Evolutionary conservation across 2,329 filamentous ascomycete species (phyloP).

Genomic region (Bisporella sp.): DNA sequence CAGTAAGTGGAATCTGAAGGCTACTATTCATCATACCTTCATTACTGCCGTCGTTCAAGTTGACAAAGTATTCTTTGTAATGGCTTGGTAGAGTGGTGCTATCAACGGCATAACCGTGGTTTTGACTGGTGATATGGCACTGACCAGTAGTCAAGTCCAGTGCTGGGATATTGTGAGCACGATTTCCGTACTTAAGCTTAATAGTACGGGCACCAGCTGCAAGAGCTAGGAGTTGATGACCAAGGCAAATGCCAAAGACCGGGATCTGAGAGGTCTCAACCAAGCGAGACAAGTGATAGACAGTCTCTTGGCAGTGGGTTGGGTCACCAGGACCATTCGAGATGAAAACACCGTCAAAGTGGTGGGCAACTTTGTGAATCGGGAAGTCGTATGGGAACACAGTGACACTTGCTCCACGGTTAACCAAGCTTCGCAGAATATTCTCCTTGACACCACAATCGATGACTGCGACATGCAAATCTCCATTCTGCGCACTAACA

Average conservation of each 20-base stretch:
- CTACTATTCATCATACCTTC: slow-evolving; percentile 51
- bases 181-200: slow-evolving; percentile 99
- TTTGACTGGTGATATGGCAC: slow-evolving; percentile 98
- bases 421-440: slow-evolving; percentile 90
- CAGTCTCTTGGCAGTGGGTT: slow-evolving; percentile 90
- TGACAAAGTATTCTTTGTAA: slow-evolving; percentile 98
- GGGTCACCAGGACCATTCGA: slow-evolving; percentile 98
- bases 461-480: slow-evolving; percentile 86
- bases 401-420: slow-evolving; percentile 84
- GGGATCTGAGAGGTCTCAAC: slow-evolving; percentile 89
- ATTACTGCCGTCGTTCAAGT: slow-evolving; percentile 95
- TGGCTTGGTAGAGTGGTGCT: slow-evolving; percentile 72
- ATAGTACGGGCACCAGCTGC: slow-evolving; percentile 83
- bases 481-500: slow-evolving; percentile 74
- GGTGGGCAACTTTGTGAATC: slow-evolving; percentile 94
- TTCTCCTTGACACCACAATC: slow-evolving; percentile 99
- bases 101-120: slow-evolving; percentile 96
- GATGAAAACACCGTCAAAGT: slow-evolving; percentile 98
- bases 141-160: slow-evolving; percentile 90
- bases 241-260: slow-evolving; percentile 96
- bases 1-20: background rate
- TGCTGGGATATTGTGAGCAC: slow-evolving; percentile 96
- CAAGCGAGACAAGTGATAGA: slow-evolving; percentile 83
- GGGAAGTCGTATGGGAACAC: slow-evolving; percentile 96
- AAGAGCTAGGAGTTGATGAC: slow-evolving; percentile 90